phyloP scores from a whole-genome alignment of 169 alveolate genomes.

The Eimeria praecox region DNA sequence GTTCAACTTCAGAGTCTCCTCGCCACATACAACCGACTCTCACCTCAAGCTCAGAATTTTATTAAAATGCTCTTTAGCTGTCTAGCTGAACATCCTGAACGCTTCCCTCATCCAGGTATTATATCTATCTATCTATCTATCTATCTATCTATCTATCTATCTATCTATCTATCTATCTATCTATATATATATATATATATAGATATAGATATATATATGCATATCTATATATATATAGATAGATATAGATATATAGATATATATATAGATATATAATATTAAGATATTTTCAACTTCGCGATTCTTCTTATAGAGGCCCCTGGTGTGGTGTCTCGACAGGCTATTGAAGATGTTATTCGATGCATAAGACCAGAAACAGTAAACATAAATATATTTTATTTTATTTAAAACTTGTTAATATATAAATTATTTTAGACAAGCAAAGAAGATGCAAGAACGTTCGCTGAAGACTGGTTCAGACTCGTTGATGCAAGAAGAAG shows the following conservation, averaged over 20 bases:
- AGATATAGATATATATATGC: too few relatives aligned
- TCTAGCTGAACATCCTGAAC: conserved; percentile 54
- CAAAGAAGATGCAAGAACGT: conserved; percentile 56
- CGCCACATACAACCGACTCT: conserved; percentile 41
- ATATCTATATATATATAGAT: too few relatives aligned
- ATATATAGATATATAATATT: too few relatives aligned
- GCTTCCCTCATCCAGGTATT: conserved; percentile 59
- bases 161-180: too few relatives aligned
- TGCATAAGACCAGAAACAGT: conserved; percentile 67
- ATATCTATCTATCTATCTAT: too few relatives aligned
- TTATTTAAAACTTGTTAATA: not conserved
- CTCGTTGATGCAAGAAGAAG: conserved; percentile 40
- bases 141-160: too few relatives aligned
- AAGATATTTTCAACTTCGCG: not conserved
- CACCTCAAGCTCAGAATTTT: not conserved
- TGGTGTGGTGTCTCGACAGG: conserved; percentile 73
- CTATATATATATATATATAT: too few relatives aligned
- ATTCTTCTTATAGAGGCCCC: conserved; percentile 39
- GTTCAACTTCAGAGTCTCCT: conserved; percentile 58
- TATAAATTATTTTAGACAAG: not conserved
- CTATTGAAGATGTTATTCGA: conserved; percentile 26
- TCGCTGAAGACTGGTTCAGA: conserved; percentile 73
- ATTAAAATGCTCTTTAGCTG: conserved; percentile 22
- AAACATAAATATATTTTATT: not conserved
- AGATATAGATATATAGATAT: too few relatives aligned